A percentile compares a stretch with the other conserved stretches of the same genome.
These are phyloP conservation scores for Ziziphus jujuba DNA, from an alignment of 306 rosid species.

Conservation along the genomic window DNA sequence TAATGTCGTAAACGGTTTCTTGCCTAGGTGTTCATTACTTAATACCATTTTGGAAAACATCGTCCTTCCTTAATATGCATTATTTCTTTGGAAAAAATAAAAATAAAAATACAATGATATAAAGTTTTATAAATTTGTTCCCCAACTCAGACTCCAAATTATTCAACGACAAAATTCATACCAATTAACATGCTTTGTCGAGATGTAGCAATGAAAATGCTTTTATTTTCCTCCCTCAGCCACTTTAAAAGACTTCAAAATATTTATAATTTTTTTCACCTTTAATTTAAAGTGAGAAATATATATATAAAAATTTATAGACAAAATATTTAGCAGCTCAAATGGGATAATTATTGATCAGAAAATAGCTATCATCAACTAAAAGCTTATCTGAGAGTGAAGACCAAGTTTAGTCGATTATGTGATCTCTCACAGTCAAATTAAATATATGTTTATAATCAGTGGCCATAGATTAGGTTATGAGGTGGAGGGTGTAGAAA, in stretches of 20 bases:
- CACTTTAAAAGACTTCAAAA: no score
- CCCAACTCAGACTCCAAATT: constrained; percentile 35
- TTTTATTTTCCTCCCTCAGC: background rate
- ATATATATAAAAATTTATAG: no score
- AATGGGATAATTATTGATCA: background rate
- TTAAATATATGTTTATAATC: background rate
- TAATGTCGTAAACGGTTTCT: constrained; percentile 11
- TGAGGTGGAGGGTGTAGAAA: background rate
- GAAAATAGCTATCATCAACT: no score
- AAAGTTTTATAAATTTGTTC: constrained; percentile 44
- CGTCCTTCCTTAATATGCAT: constrained; percentile 28
- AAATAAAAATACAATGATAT: constrained; percentile 8
- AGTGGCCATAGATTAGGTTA: background rate
- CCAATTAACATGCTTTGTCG: constrained; percentile 44
- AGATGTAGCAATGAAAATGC: background rate
- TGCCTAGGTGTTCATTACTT: constrained; percentile 28
- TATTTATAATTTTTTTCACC: no score
- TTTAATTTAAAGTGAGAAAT: background rate
- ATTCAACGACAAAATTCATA: constrained; percentile 24
- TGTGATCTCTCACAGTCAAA: background rate
- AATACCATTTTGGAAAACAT: constrained; percentile 17
- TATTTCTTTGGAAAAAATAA: constrained; percentile 6
- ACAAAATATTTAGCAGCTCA: no score
- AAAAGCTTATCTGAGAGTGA: no score
- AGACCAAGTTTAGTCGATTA: no score